These are phyloP conservation scores for Iberis pinnata DNA, from an alignment of 345 rosid genomes.

Conservation along the genomic window DNA sequence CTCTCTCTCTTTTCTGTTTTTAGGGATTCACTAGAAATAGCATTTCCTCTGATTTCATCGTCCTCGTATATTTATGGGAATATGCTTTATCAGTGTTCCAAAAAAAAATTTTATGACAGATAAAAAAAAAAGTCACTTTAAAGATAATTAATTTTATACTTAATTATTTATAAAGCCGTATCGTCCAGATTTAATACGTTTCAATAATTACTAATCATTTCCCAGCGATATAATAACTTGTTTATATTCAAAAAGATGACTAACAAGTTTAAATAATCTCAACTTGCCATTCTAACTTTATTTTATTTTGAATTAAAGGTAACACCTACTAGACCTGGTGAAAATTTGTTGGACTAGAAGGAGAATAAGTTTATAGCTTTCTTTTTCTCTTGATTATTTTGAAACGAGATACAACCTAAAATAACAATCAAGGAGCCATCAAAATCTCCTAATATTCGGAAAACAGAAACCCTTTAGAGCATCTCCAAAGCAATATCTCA, in stretches of 20 bases:
- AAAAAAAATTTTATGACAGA: not conserved
- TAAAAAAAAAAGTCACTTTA: no score
- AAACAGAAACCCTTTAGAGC: no score
- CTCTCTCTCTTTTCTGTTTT: constrained; percentile 16
- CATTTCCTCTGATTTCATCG: constrained; percentile 16
- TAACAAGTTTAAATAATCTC: not conserved
- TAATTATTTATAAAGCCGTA: not conserved
- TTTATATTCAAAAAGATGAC: not conserved
- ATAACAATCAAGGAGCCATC: no score
- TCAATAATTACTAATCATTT: constrained; percentile 24
- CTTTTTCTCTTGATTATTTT: no score
- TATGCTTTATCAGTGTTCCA: constrained; percentile 15
- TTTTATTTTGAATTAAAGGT: no score
- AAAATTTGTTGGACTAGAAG: no score
- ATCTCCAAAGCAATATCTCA: no score
- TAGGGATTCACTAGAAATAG: constrained; percentile 25
- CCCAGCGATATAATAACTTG: constrained; percentile 2
- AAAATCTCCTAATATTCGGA: no score
- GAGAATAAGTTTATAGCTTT: no score
- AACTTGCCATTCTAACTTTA: constrained; percentile 14
- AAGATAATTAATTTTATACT: no score
- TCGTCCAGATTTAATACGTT: not conserved
- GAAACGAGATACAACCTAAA: no score
- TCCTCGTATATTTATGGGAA: constrained; percentile 23
- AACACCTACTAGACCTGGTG: no score